Percentiles rank a stretch among this genome's conserved stretches.
phyloP scores from a whole-genome alignment of 768 basidiomycete species.

The Lactifluus volemus region DNA sequence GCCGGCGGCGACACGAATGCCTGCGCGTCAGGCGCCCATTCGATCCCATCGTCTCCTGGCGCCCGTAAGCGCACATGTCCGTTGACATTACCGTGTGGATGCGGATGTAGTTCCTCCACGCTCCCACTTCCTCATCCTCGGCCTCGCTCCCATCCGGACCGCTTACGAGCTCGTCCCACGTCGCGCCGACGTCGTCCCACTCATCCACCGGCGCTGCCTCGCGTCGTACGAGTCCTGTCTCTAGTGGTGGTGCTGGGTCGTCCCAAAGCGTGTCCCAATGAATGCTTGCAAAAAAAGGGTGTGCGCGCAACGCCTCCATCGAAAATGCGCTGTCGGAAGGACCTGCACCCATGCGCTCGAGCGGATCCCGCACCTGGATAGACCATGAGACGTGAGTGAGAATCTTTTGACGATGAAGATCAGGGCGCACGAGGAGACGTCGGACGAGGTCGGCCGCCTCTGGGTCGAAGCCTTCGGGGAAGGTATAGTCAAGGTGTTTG shows the following conservation, averaged over 20 bases:
- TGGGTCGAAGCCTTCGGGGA: constrained; percentile 79
- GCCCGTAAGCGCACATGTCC: neutral
- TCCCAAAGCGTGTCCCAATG: constrained; percentile 63
- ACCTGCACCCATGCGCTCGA: constrained; percentile 51
- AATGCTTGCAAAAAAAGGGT: constrained; percentile 52
- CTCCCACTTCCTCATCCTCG: constrained; percentile 17
- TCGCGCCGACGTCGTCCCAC: constrained; percentile 47
- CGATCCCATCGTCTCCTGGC: constrained; percentile 34
- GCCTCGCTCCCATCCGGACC: constrained; percentile 17
- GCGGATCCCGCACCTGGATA: constrained; percentile 34
- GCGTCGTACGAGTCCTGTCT: constrained; percentile 49
- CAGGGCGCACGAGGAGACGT: constrained; percentile 55
- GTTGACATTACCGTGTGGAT: neutral
- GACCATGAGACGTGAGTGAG: neutral
- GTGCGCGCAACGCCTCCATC: constrained; percentile 43
- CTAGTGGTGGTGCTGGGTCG: constrained; percentile 46
- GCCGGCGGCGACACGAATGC: constrained; percentile 16
- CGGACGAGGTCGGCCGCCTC: constrained; percentile 75
- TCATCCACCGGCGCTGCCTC: constrained; percentile 26
- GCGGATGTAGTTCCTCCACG: neutral
- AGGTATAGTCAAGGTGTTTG: constrained; percentile 76
- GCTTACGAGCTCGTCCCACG: constrained; percentile 39
- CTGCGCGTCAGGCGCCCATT: constrained; percentile 44
- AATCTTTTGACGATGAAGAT: neutral
- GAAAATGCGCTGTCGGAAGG: constrained; percentile 30